Base-by-base conservation (phyloP, 108 stramenopile species). In the Nitzschia sp. region DNA sequence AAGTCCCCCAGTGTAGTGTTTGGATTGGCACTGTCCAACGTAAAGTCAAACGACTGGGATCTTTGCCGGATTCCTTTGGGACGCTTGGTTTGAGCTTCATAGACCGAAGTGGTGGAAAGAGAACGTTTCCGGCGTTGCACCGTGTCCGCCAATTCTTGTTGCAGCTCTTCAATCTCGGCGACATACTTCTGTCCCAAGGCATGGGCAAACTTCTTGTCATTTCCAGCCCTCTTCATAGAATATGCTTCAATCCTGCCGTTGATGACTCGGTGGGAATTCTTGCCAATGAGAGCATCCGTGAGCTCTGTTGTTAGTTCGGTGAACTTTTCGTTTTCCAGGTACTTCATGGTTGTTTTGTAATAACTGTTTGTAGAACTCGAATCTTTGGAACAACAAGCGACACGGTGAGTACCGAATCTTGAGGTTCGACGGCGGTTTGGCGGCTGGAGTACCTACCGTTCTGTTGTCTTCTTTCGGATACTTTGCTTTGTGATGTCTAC, bases 221-320 rank as follows among this genome's bases (percentile, higher is more conserved):
- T 80, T 0, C 87, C 85, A 0, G 84, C 92, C 17, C 92, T 72
- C 69, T 93, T 93, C 86, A 88, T 91, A 2, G 86, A 83, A 77
- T 83, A 93, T 34, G 89, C 92, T 76, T 93, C 92, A 38, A 93
- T 76, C 20, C 88, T 70, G 1, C 92, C 92, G 52, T 93, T 83
- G n/a, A 93, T 87, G 21, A 86, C 77, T 10, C 92, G 83, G 11
- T 81, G 78, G 7, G 82, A 83, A 37, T 57, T 50, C 37, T 73
- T 53, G 10, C 75, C 66, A 11, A 86, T 64, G 9, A 73, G 54
- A 2, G 78, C 86, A 41, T 86, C 88, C 20, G 86, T 84, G 20
- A 93, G 80, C 41, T 83, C 80, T 0, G 82, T 67, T 21, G 92
- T 88, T 37, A 88, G 75, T 63, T 87, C 75, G 25, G 86, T 81